Conservation (phyloP, 108 stramenopile species). For the Fragilariopsis cylindrus region DNA sequence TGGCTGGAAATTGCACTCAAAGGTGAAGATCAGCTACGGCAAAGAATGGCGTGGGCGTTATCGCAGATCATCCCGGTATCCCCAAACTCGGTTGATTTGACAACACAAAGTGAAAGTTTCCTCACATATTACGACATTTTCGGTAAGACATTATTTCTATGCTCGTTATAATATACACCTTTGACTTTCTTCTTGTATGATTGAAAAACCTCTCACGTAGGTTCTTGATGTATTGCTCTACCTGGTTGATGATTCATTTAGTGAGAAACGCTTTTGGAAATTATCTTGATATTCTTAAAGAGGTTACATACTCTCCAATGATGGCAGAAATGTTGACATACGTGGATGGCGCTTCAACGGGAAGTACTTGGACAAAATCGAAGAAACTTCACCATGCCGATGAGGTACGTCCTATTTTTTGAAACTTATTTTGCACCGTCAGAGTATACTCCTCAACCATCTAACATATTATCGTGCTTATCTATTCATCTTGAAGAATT, state of each 20-base stretch:
- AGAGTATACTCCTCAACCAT: not conserved
- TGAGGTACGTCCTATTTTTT: slow-evolving; percentile 12
- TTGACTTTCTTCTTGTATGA: slow-evolving; percentile 15
- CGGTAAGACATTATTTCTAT: slow-evolving; percentile 36
- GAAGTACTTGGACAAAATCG: slow-evolving; percentile 40
- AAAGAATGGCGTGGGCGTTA: slow-evolving; percentile 79
- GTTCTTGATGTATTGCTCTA: not conserved
- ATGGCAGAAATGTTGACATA: slow-evolving; percentile 75
- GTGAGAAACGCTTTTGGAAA: slow-evolving; percentile 82
- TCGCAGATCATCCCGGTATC: slow-evolving; percentile 62
- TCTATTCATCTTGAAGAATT: slow-evolving; percentile 1
- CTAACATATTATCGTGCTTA: not conserved
- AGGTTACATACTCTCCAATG: slow-evolving; percentile 63
- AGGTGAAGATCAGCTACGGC: slow-evolving; percentile 57
- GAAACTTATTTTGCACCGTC: slow-evolving; percentile 2
- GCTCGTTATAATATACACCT: not conserved
- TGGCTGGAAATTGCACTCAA: slow-evolving; percentile 54
- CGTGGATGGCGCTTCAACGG: slow-evolving; percentile 42
- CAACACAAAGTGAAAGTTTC: slow-evolving; percentile 35
- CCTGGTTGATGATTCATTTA: not conserved
- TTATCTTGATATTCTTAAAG: slow-evolving; percentile 66
- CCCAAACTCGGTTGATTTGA: slow-evolving; percentile 15
- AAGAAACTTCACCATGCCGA: slow-evolving; percentile 22
- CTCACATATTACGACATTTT: slow-evolving; percentile 67
- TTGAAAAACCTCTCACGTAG: not conserved